Evolutionary conservation across 2,329 filamentous ascomycete species (phyloP).

Genomic region (Verticillium nubilum): DNA sequence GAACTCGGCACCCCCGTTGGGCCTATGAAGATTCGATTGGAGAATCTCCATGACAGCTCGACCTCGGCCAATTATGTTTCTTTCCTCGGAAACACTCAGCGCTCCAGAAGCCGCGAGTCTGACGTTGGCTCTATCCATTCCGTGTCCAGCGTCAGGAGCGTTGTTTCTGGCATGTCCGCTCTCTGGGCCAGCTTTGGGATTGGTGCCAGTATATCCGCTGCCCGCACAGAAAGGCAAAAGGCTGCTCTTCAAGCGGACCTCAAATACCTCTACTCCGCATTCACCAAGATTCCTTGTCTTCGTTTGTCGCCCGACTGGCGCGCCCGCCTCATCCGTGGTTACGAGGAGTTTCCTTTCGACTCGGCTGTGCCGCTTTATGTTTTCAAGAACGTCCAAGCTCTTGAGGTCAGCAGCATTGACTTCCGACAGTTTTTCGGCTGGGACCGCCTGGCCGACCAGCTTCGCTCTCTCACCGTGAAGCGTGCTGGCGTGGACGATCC

Average conservation of each 20-base stretch:
- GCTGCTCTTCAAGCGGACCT: constrained; percentile 78
- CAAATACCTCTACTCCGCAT: constrained; percentile 95
- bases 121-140: constrained; percentile 92
- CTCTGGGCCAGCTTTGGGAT: constrained; percentile 88
- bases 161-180: constrained; percentile 94
- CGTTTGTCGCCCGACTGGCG: constrained; percentile 89
- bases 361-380: constrained; percentile 93
- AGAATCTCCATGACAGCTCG: constrained; percentile 86
- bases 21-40: constrained; percentile 91
- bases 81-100: constrained; percentile 79
- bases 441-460: constrained; percentile 88
- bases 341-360: constrained; percentile 97
- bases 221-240: constrained; percentile 86
- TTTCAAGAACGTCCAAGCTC: constrained; percentile 92
- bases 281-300: constrained; percentile 94
- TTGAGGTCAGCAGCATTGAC: constrained; percentile 93
- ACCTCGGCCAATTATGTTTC: constrained; percentile 92
- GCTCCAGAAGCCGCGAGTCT: constrained; percentile 70
- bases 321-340: constrained; percentile 82
- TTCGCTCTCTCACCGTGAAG: constrained; percentile 84
- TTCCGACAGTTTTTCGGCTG: constrained; percentile 97
- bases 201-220: constrained; percentile 69
- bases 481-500: constrained; percentile 85
- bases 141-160: constrained; percentile 92
- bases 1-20: constrained; percentile 86